These are phyloP conservation scores for Excoecaria agallocha DNA, from an alignment of 345 rosid species.

Conservation along the genomic window DNA sequence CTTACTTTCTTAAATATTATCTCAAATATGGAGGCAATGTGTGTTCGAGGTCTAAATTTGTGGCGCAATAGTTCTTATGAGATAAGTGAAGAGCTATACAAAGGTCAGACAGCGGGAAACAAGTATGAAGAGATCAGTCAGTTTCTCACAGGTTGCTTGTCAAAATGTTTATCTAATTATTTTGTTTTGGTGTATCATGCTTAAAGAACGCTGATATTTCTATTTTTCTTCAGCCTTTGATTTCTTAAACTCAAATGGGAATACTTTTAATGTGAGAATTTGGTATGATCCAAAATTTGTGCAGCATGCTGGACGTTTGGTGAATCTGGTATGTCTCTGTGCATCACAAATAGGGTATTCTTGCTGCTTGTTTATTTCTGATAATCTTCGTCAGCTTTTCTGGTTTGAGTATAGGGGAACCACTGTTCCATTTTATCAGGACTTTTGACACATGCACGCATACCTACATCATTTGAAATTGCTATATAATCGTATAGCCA, in stretches of 20 bases:
- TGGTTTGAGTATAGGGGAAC: no score
- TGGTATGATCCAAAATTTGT: constrained; percentile 71
- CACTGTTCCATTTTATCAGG: no score
- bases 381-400: no score
- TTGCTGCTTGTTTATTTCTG: no score
- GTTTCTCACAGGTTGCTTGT: constrained; percentile 61
- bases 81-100: constrained; percentile 66
- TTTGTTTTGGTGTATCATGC: not conserved
- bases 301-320: not conserved
- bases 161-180: constrained; percentile 3
- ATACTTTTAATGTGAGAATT: constrained; percentile 55
- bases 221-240: constrained; percentile 56
- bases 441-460: no score
- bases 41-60: constrained; percentile 51
- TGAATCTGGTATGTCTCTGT: no score
- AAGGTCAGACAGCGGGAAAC: constrained; percentile 63
- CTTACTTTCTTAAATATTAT: constrained; percentile 3
- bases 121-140: constrained; percentile 48
- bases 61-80: constrained; percentile 65
- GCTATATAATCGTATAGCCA: no score
- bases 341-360: no score
- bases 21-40: constrained; percentile 40
- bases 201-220: constrained; percentile 15
- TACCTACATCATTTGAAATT: no score
- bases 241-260: constrained; percentile 55